Conservation (phyloP, 1,284 basidiomycete genomes). For the Malassezia pachydermatis region DNA sequence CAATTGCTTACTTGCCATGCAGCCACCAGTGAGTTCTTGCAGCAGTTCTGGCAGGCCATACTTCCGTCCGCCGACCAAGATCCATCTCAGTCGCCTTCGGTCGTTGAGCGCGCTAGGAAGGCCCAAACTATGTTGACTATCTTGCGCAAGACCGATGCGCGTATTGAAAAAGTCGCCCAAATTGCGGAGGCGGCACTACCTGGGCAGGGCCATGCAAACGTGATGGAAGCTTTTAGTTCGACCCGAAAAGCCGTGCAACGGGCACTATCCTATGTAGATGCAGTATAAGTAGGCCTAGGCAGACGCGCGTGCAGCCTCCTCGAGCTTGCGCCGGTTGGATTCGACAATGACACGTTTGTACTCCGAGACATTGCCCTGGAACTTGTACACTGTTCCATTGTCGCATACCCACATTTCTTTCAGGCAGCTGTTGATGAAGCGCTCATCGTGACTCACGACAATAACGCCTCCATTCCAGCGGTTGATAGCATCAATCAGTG, state of each 20-base stretch:
- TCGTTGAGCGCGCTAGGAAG: constrained; percentile 1
- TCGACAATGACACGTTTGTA: constrained; percentile 64
- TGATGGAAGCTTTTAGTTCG: constrained; percentile 9
- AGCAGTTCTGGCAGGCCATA: constrained; percentile 85
- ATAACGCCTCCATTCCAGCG: constrained; percentile 82
- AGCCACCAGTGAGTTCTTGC: constrained; percentile 84
- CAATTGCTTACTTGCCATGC: constrained; percentile 81
- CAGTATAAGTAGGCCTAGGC: background rate
- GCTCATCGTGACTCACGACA: constrained; percentile 41
- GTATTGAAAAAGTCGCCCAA: constrained; percentile 3
- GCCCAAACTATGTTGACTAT: constrained; percentile 4
- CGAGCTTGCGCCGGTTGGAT: constrained; percentile 27
- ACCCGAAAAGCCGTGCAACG: constrained; percentile 6
- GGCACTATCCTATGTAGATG: constrained; percentile 5
- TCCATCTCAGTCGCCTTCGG: background rate
- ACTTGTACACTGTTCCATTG: constrained; percentile 70
- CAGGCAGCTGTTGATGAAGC: constrained; percentile 38
- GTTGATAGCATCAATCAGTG: constrained; percentile 75
- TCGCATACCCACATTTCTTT: constrained; percentile 60
- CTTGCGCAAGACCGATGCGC: background rate
- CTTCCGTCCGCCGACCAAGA: constrained; percentile 54
- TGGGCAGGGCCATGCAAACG: constrained; percentile 1
- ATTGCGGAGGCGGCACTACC: constrained; percentile 9
- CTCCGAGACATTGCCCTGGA: constrained; percentile 75
- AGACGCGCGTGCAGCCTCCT: constrained; percentile 6